Evolutionary conservation across 495 filamentous ascomycete species (phyloP).

Genomic region (Entonaema liquescens): DNA sequence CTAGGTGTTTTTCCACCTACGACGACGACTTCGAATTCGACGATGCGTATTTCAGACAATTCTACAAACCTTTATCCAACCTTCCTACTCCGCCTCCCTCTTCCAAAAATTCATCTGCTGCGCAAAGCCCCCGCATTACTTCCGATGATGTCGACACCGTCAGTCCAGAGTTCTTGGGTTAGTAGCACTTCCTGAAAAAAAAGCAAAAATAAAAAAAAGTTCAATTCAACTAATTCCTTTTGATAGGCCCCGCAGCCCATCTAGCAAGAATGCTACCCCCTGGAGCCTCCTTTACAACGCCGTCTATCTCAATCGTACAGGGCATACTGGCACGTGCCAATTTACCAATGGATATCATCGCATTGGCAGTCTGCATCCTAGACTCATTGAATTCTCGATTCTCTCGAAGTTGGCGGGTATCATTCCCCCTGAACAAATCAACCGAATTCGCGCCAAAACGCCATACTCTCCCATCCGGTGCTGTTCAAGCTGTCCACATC

Average conservation of each 20-base stretch:
- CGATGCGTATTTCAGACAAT: conserved; percentile 63
- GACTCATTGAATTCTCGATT: conserved; percentile 65
- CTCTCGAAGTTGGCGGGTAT: conserved; percentile 60
- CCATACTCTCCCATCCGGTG: conserved; percentile 55
- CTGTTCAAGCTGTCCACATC: conserved; percentile 57
- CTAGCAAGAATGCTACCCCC: conserved; percentile 64
- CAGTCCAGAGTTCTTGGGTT: conserved; percentile 58
- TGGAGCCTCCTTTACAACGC: conserved; percentile 58
- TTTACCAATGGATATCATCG: conserved; percentile 59
- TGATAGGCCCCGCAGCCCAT: conserved; percentile 62
- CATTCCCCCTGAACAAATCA: conserved; percentile 51
- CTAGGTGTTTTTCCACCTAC: conserved; percentile 46
- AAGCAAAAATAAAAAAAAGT: neutral
- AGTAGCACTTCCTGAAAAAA: conserved; percentile 19
- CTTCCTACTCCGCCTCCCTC: conserved; percentile 68
- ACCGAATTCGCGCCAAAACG: conserved; percentile 47
- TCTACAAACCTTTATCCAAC: conserved; percentile 67
- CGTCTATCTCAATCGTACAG: conserved; percentile 61
- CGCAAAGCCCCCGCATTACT: conserved; percentile 50
- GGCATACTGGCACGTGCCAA: conserved; percentile 60
- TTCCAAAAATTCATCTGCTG: conserved; percentile 52
- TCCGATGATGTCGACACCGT: conserved; percentile 55
- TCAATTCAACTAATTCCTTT: conserved; percentile 25
- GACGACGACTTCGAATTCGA: conserved; percentile 61
- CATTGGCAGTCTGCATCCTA: conserved; percentile 63